Conservation (phyloP, 2,329 filamentous ascomycete species). For the Penicillium brevicompactum region DNA sequence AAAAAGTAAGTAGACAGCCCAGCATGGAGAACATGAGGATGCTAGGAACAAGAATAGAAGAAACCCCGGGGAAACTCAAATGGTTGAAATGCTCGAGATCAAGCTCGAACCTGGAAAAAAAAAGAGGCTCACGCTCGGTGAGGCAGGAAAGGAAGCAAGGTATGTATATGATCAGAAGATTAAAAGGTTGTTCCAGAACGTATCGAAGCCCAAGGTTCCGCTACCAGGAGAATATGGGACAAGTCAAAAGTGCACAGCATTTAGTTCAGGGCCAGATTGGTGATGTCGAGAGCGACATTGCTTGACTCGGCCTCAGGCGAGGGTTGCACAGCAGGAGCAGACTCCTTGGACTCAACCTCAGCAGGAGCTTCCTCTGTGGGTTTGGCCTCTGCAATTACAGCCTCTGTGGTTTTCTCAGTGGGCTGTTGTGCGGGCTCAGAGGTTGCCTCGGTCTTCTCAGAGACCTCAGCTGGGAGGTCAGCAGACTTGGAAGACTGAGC, state of each 20-base stretch:
- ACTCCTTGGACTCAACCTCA: background rate
- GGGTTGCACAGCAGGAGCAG: constrained; percentile 8
- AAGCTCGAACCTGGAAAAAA: background rate
- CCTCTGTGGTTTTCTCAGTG: background rate
- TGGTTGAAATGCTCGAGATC: background rate
- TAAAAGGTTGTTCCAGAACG: constrained; percentile 10
- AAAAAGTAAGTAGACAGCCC: constrained; percentile 3
- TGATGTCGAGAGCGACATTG: constrained; percentile 30
- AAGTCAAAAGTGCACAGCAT: constrained; percentile 1
- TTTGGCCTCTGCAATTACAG: background rate
- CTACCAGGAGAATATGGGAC: background rate
- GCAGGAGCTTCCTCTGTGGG: background rate
- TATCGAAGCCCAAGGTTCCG: background rate
- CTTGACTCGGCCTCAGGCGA: constrained; percentile 16
- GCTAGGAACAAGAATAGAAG: background rate
- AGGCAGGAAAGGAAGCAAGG: constrained; percentile 7
- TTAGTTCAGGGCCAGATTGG: constrained; percentile 27
- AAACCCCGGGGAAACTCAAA: background rate
- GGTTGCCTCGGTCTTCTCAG: background rate
- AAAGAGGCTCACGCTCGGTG: background rate
- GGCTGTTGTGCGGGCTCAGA: background rate
- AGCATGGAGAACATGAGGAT: constrained; percentile 2
- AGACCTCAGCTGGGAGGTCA: background rate
- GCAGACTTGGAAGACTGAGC: background rate
- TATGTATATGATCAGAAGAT: constrained; percentile 22